Conservation (phyloP, 176 grass and related monocot species). For the Triticum timopheevii region DNA sequence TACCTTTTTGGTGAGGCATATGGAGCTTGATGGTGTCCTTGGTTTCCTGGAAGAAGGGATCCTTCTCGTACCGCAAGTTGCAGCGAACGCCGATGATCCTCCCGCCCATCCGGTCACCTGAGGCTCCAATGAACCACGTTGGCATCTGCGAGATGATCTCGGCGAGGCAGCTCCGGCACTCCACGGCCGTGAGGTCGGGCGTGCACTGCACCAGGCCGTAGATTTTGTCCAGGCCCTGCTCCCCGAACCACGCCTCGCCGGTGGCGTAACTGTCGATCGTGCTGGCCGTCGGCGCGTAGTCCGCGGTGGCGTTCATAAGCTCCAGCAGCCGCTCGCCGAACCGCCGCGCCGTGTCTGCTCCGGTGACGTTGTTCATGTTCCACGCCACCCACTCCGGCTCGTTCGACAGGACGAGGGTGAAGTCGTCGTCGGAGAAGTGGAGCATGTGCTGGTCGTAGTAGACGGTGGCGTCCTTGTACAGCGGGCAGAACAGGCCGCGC, state of each 20-base stretch:
- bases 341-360: background rate
- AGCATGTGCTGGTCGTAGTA: background rate
- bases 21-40: too few relatives aligned
- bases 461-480: background rate
- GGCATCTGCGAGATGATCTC: background rate
- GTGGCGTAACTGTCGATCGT: background rate
- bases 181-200: background rate
- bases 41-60: too few relatives aligned
- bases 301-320: background rate
- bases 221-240: background rate
- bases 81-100: conserved; percentile 24
- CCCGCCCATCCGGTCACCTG: background rate
- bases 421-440: background rate
- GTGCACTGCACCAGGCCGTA: conserved; percentile 33
- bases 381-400: too few relatives aligned
- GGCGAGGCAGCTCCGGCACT: conserved; percentile 28
- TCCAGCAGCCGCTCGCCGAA: background rate
- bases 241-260: background rate
- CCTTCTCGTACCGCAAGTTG: conserved; percentile 17
- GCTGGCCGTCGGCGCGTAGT: conserved; percentile 28
- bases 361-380: background rate
- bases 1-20: too few relatives aligned
- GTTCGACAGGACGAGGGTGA: background rate
- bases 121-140: background rate
- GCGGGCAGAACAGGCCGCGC: background rate